These are phyloP conservation scores for Colletotrichum noveboracense DNA, from an alignment of 2,329 filamentous ascomycete species.

Conservation along the genomic window DNA sequence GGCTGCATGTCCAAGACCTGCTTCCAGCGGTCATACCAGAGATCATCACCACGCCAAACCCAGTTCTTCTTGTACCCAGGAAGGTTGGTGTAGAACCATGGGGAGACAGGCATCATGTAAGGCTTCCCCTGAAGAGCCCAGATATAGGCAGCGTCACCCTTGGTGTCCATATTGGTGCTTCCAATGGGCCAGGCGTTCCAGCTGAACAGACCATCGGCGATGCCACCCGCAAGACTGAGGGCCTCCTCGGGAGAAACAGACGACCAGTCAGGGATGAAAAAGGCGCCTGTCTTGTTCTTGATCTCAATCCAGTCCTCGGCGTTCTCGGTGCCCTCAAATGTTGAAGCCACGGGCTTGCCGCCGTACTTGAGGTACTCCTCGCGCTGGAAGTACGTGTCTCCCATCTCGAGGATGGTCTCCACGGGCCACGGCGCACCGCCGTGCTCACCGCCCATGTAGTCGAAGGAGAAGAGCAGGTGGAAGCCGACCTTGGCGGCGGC, in stretches of 20 bases:
- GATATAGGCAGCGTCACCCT: constrained; percentile 24
- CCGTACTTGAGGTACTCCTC: constrained; percentile 27
- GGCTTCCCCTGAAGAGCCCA: constrained; percentile 19
- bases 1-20: constrained; percentile 54
- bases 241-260: constrained; percentile 35
- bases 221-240: constrained; percentile 7
- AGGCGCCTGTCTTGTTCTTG: constrained; percentile 41
- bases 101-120: constrained; percentile 61
- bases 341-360: constrained; percentile 40
- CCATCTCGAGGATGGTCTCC: constrained; percentile 7
- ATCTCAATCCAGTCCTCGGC: constrained; percentile 48
- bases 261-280: constrained; percentile 52
- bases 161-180: constrained; percentile 19
- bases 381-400: constrained; percentile 4
- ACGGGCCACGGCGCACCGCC: constrained; percentile 23
- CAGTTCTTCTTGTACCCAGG: constrained; percentile 64
- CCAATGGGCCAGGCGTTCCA: constrained; percentile 44
- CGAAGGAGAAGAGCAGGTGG: constrained; percentile 36
- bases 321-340: constrained; percentile 48
- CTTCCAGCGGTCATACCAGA: constrained; percentile 66
- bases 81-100: constrained; percentile 66
- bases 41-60: constrained; percentile 65
- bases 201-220: constrained; percentile 39
- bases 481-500: constrained; percentile 26
- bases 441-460: constrained; percentile 30